A percentile compares a stretch with the other conserved stretches of the same genome.
Conservation (phyloP, 2,329 filamentous ascomycete species). For the Cladophialophora immunda region DNA sequence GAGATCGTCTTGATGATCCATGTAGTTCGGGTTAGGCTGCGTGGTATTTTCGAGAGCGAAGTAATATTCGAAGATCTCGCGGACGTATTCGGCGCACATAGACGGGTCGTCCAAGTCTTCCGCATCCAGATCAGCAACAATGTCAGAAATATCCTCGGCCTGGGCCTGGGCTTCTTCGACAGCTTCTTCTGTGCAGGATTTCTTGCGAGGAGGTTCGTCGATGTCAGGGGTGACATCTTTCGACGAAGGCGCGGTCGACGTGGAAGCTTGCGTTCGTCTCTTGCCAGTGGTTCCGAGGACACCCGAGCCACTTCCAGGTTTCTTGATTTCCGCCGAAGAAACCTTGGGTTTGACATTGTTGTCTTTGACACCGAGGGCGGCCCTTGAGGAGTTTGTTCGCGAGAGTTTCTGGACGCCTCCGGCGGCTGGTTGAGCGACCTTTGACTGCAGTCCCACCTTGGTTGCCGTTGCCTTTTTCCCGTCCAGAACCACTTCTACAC, state of each 20-base stretch:
- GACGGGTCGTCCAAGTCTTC: slow-evolving; percentile 93
- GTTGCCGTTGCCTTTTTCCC: slow-evolving; percentile 75
- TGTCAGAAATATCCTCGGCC: slow-evolving; percentile 42
- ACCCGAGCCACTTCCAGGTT: slow-evolving; percentile 75
- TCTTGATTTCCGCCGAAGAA: slow-evolving; percentile 69
- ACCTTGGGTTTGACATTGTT: slow-evolving; percentile 66
- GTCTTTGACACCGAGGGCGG: slow-evolving; percentile 72
- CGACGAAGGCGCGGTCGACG: slow-evolving; percentile 49
- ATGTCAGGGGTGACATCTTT: slow-evolving; percentile 65
- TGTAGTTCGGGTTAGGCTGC: slow-evolving; percentile 92
- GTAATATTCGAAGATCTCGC: slow-evolving; percentile 96
- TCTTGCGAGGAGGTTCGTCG: slow-evolving; percentile 74
- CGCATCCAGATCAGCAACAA: slow-evolving; percentile 72
- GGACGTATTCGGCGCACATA: slow-evolving; percentile 97
- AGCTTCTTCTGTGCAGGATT: slow-evolving; percentile 64
- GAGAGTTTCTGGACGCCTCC: slow-evolving; percentile 81
- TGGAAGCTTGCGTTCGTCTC: slow-evolving; percentile 68
- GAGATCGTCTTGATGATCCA: slow-evolving; percentile 90
- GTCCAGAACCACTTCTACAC: slow-evolving; percentile 67
- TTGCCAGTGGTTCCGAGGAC: slow-evolving; percentile 71
- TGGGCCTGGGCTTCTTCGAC: slow-evolving; percentile 49
- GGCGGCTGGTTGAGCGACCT: slow-evolving; percentile 73
- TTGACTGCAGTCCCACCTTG: slow-evolving; percentile 77
- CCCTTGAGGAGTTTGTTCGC: slow-evolving; percentile 67
- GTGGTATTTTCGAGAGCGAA: slow-evolving; percentile 81